Conservation (phyloP, 306 rosid genomes). For the Prunus mongolica region DNA sequence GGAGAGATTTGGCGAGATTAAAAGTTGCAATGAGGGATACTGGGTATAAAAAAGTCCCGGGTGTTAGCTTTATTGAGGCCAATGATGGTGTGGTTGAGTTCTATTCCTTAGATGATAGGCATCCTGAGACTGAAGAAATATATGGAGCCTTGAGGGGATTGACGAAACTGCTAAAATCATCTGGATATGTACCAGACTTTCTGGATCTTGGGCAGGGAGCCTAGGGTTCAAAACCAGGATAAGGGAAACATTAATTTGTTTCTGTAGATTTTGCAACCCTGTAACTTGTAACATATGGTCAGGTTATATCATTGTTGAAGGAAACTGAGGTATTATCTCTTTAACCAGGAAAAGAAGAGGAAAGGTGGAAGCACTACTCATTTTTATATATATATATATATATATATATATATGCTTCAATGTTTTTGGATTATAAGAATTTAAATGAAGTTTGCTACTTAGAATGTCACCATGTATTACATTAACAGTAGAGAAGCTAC, state of each 20-base stretch:
- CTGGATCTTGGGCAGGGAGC: conserved; percentile 22
- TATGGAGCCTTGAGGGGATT: conserved; percentile 32
- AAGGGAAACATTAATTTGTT: background rate
- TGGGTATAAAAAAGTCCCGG: conserved; percentile 39
- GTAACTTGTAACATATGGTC: background rate
- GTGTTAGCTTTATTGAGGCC: conserved; percentile 45
- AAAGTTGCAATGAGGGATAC: conserved; percentile 74
- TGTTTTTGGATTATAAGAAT: background rate
- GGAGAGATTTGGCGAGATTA: conserved; percentile 67
- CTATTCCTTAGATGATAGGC: conserved; percentile 42
- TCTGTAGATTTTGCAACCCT: background rate
- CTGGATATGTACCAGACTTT: conserved; percentile 22
- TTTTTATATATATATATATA: background rate
- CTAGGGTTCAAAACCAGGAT: background rate
- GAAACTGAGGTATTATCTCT: background rate
- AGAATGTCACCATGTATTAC: too few relatives aligned
- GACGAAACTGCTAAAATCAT: conserved; percentile 27
- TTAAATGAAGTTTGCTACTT: background rate
- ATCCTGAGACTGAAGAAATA: conserved; percentile 30
- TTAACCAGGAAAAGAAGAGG: background rate
- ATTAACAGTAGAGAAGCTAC: too few relatives aligned
- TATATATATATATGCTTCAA: background rate
- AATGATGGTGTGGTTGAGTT: conserved; percentile 31
- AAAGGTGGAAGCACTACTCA: background rate
- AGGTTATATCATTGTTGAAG: background rate